These are phyloP conservation scores for Lecanoromycetidae sp. DNA, from an alignment of 2,329 filamentous ascomycete genomes.

Conservation along the genomic window DNA sequence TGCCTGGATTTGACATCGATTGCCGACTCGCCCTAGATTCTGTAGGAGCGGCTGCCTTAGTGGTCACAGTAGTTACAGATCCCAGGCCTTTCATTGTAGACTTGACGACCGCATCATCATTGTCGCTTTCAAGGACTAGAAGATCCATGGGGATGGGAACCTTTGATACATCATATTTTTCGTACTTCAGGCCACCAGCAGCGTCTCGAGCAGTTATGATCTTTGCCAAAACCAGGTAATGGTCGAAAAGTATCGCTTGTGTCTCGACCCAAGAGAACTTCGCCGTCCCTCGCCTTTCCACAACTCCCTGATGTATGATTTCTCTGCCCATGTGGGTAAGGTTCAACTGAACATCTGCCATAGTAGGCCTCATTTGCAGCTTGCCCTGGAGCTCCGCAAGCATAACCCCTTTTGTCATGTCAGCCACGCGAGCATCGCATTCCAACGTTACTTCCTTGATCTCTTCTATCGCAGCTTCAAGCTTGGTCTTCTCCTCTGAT, in stretches of 20 bases:
- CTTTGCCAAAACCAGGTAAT: constrained; percentile 91
- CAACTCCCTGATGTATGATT: constrained; percentile 75
- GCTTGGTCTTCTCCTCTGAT: constrained; percentile 77
- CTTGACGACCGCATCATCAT: constrained; percentile 83
- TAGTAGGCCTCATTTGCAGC: constrained; percentile 72
- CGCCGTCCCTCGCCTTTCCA: constrained; percentile 78
- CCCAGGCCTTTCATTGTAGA: constrained; percentile 61
- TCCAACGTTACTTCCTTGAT: constrained; percentile 81
- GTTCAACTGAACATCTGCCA: constrained; percentile 77
- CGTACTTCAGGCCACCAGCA: constrained; percentile 60
- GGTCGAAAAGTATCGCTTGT: constrained; percentile 86
- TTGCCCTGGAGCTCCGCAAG: constrained; percentile 74
- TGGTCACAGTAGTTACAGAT: constrained; percentile 49
- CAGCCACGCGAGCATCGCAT: constrained; percentile 83
- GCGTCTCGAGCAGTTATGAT: constrained; percentile 55
- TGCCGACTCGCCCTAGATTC: constrained; percentile 42
- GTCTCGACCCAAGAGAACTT: constrained; percentile 90
- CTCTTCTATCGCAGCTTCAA: constrained; percentile 75
- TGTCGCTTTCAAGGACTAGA: constrained; percentile 78
- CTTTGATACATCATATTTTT: constrained; percentile 83
- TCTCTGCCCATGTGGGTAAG: constrained; percentile 88
- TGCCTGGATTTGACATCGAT: constrained; percentile 41
- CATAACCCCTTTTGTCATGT: constrained; percentile 82
- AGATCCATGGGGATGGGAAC: constrained; percentile 95
- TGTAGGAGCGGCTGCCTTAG: constrained; percentile 26